A percentile compares a stretch with the other conserved stretches of the same genome.
These are phyloP conservation scores for Helianthus tuberosus DNA, from an alignment of 129 eudicot genomes.

Conservation along the genomic window DNA sequence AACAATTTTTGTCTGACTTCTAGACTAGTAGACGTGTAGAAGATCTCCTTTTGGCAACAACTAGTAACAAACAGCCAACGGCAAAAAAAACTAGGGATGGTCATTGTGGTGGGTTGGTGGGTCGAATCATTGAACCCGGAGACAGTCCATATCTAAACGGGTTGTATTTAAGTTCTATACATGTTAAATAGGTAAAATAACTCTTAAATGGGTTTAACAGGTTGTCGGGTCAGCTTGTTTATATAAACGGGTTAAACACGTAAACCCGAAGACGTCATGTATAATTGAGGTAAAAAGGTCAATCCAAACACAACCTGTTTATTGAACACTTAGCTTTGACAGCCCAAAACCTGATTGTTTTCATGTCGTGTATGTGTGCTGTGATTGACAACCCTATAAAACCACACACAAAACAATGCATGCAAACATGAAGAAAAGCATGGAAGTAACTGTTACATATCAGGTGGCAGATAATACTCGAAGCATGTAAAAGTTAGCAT, in stretches of 20 bases:
- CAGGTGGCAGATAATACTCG: not conserved
- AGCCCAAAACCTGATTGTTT: not conserved
- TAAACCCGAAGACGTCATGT: not conserved
- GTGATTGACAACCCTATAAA: not conserved
- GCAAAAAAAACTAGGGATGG: too few species aligned
- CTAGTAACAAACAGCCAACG: too few species aligned
- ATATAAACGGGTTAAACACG: not conserved
- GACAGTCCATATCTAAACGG: too few species aligned
- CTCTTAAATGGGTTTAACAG: not conserved
- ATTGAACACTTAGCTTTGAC: not conserved
- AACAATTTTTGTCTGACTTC: not conserved
- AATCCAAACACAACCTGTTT: not conserved
- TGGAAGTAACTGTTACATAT: slow-evolving; percentile 1
- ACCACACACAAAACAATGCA: not conserved
- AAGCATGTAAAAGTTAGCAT: slow-evolving; percentile 6
- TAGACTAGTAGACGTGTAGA: not conserved
- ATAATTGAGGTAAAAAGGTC: not conserved
- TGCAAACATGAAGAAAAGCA: slow-evolving; percentile 4
- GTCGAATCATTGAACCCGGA: too few species aligned
- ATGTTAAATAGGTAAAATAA: too few species aligned
- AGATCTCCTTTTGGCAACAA: not conserved
- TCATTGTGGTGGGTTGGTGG: too few species aligned
- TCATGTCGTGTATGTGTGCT: not conserved
- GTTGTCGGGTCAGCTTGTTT: not conserved
- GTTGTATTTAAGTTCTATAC: too few species aligned